Evolutionary conservation across 768 basidiomycete species (phyloP), one percentile per base, ranked within the genome.

Genomic region (Suillus ampliporus): DNA sequence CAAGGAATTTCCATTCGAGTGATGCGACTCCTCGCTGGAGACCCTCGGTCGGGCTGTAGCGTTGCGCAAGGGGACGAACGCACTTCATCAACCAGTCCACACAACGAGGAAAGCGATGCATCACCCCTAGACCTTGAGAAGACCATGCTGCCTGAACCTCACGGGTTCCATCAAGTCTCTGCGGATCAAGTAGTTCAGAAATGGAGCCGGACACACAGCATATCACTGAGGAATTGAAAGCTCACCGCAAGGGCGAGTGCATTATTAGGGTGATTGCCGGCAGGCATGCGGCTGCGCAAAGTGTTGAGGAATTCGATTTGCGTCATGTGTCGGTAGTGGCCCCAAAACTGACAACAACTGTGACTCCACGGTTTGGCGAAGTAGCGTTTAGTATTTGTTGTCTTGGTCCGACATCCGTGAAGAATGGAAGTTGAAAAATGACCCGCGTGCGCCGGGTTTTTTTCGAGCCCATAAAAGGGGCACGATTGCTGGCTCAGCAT

Each of bases 251-350:
- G 38, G 54, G 53, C 14, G 48, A 50, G 52, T 54, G 54, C 54
- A 56, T 40, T 56, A 56, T 56, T 56, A 56, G 54, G 54, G 54
- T 56, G 54, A 56, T 56, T 56, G 54, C 54, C 38, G 54, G 54
- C 54, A 56, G 54, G 54, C 54, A 56, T 56, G 54, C 23, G 37
- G 38, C 26, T 40, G 38, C 23, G 40, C 54, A 13, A 28, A 23
- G 23, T 26, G 17, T 23, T n/a, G n/a, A 54, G 54, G 54, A 19
- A 56, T 38, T 26, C 54, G 17, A 26, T 31, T 51, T 51, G 50
- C 50, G 23, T 28, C 47, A 34, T n/a, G 48, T 19, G 28, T 28
- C n/a, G 11, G 19, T 7, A 11, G n/a, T 28, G 50, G 23, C 37
- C 53, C 53, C 23, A 54, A 38, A 54, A 28, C 34, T 19, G 38